Percentiles rank a stretch among this genome's conserved stretches.
Evolutionary conservation across 768 basidiomycete species (phyloP).

Genomic region (Suillus plorans): DNA sequence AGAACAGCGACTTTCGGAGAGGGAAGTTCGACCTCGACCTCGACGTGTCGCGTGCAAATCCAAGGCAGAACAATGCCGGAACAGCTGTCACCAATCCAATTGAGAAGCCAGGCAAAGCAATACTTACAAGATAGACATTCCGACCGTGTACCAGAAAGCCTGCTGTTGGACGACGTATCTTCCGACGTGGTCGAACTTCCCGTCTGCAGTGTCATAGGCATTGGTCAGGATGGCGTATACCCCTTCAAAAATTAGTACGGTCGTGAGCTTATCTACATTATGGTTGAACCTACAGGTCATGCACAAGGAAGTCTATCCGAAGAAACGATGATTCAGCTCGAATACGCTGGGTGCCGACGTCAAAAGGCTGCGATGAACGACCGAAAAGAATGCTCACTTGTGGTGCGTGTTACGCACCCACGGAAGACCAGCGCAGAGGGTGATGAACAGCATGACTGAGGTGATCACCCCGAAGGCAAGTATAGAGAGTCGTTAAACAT

Average conservation of each 20-base stretch:
- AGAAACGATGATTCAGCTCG: constrained; percentile 77
- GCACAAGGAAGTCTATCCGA: constrained; percentile 67
- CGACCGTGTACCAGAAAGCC: constrained; percentile 74
- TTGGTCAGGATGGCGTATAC: constrained; percentile 67
- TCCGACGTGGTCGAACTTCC: constrained; percentile 57
- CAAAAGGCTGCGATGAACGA: neutral
- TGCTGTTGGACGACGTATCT: constrained; percentile 60
- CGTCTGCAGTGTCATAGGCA: constrained; percentile 54
- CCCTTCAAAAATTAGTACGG: constrained; percentile 44
- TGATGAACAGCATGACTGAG: constrained; percentile 53
- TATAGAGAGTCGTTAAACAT: constrained; percentile 53
- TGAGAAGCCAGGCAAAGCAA: neutral
- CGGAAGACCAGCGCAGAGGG: constrained; percentile 66
- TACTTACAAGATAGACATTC: constrained; percentile 72
- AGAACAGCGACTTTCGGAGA: constrained; percentile 80
- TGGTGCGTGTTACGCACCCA: constrained; percentile 82
- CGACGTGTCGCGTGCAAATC: constrained; percentile 71
- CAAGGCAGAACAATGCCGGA: constrained; percentile 69
- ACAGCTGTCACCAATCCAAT: constrained; percentile 8
- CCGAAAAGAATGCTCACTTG: constrained; percentile 49
- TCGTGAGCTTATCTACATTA: neutral
- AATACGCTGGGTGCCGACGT: constrained; percentile 52
- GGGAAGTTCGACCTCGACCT: constrained; percentile 77
- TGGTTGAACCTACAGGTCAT: constrained; percentile 39
- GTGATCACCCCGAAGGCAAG: constrained; percentile 64